Conservation (phyloP, 2,329 filamentous ascomycete genomes). For the Exserohilum rostratum region DNA sequence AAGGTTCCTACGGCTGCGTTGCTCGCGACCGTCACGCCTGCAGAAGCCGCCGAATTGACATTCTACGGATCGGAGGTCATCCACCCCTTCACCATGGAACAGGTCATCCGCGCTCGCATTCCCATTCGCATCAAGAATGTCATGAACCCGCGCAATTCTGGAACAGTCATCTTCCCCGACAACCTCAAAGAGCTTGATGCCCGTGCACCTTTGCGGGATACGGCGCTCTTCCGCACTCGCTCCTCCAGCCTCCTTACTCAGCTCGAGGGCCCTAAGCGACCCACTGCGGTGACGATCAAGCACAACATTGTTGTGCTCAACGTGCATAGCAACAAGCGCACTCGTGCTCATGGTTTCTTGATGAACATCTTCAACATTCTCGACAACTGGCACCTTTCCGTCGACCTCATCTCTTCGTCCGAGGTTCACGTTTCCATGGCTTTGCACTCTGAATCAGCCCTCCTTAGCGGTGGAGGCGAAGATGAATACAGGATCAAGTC, state of each 20-base stretch:
- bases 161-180: constrained; percentile 85
- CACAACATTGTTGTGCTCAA: constrained; percentile 96
- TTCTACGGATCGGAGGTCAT: constrained; percentile 83
- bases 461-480: constrained; percentile 55
- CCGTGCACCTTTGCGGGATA: constrained; percentile 63
- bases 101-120: constrained; percentile 77
- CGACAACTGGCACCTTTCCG: constrained; percentile 83
- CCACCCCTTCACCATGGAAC: constrained; percentile 98
- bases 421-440: constrained; percentile 99
- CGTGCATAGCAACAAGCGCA: constrained; percentile 96
- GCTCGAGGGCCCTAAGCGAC: constrained; percentile 56
- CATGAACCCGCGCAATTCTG: constrained; percentile 79
- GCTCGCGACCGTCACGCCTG: constrained; percentile 86
- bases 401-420: constrained; percentile 94
- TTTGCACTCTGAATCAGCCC: constrained; percentile 75
- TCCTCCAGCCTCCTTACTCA: constrained; percentile 52
- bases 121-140: constrained; percentile 92
- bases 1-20: constrained; percentile 93
- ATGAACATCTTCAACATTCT: constrained; percentile 92
- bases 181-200: constrained; percentile 60
- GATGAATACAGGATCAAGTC: constrained; percentile 57
- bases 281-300: constrained; percentile 87
- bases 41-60: constrained; percentile 93
- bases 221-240: constrained; percentile 59
- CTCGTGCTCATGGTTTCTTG: constrained; percentile 94